These are phyloP conservation scores for Ceratocystis albifundus DNA, from an alignment of 2,329 filamentous ascomycete genomes.

Conservation along the genomic window DNA sequence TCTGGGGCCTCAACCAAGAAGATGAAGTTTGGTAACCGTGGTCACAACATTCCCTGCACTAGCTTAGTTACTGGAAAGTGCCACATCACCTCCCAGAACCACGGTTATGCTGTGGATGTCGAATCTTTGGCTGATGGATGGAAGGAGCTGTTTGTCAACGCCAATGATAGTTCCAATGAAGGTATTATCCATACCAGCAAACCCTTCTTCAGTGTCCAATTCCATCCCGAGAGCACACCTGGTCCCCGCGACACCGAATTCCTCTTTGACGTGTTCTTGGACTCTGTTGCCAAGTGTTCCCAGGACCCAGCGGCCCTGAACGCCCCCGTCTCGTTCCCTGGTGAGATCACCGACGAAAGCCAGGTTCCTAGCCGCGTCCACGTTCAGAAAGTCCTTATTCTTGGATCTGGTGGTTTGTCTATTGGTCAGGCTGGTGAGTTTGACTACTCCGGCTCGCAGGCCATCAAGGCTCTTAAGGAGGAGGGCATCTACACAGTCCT, in stretches of 20 bases:
- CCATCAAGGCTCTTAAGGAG: constrained; percentile 95
- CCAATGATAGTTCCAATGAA: constrained; percentile 96
- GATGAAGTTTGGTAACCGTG: constrained; percentile 99
- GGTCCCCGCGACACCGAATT: constrained; percentile 93
- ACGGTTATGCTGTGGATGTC: constrained; percentile 87
- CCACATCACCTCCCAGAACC: constrained; percentile 98
- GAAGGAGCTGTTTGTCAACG: constrained; percentile 93
- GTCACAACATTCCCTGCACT: constrained; percentile 96
- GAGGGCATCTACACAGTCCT: constrained; percentile 96
- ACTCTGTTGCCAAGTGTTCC: constrained; percentile 64
- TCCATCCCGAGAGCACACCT: constrained; percentile 94
- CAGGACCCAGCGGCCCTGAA: constrained; percentile 54
- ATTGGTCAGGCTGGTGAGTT: constrained; percentile 98
- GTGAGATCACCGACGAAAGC: constrained; percentile 65
- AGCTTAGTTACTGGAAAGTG: constrained; percentile 92
- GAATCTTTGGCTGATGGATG: constrained; percentile 63
- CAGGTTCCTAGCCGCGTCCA: constrained; percentile 44
- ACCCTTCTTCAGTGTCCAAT: constrained; percentile 98
- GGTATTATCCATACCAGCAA: constrained; percentile 78
- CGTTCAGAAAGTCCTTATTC: constrained; percentile 87
- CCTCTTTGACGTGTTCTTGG: constrained; percentile 92
- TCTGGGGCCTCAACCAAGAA: constrained; percentile 77
- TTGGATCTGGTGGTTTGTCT: constrained; percentile 88
- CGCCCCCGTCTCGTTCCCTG: constrained; percentile 73
- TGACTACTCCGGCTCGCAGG: constrained; percentile 95